Base-by-base conservation (phyloP, 1,284 basidiomycete genomes). In the Cutaneotrichosporon dermatis region DNA sequence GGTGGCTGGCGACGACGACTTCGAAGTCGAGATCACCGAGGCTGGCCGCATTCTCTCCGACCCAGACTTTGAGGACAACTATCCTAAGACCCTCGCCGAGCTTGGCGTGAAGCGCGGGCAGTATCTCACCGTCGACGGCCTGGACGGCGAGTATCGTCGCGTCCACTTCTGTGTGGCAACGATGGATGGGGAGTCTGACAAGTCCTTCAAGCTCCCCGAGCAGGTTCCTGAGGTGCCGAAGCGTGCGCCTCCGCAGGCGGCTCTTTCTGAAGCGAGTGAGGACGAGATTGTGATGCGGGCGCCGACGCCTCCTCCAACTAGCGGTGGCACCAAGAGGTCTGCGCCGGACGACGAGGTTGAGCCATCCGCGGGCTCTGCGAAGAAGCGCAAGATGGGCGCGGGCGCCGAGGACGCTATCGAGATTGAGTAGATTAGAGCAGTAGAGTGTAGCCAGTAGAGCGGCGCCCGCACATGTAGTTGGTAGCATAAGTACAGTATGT, bases 41-140 rank as follows among this genome's bases (percentile, higher is more conserved):
- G 92, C 89, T 49, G 86, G 87, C 65, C 83, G 76, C 48, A 57
- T 77, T 25, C 60, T 79, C 34, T 71, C 73, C 3, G 75, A 77
- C 63, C 74, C 74, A 5, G 77, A 79, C 59, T 74, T 72, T 51
- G 72, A 76, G 13, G 75, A 77, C 58, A 76, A 78, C 55, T 65
- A 69, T 49, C 65, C 50, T 13, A 71, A 70, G 57, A 75, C 75
- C 15, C 61, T 79, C 51, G 74, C 62, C 15, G 73, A 76, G 12
- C 60, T 79, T 33, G 74, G 69, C 4, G 57, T 79, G 10, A 68
- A 58, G 11, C 63, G 76, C 5, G 77, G 77, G 11, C 91, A 87
- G 76, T 92, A 94, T 76, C 72, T 99, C 66, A 87, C 86, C 1
- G 86, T 98, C 34, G 87, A 87, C 49, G 77, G 78, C 63, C 76